phyloP scores from a whole-genome alignment of 2,329 filamentous ascomycete species.

The Arthroderma uncinatum region DNA sequence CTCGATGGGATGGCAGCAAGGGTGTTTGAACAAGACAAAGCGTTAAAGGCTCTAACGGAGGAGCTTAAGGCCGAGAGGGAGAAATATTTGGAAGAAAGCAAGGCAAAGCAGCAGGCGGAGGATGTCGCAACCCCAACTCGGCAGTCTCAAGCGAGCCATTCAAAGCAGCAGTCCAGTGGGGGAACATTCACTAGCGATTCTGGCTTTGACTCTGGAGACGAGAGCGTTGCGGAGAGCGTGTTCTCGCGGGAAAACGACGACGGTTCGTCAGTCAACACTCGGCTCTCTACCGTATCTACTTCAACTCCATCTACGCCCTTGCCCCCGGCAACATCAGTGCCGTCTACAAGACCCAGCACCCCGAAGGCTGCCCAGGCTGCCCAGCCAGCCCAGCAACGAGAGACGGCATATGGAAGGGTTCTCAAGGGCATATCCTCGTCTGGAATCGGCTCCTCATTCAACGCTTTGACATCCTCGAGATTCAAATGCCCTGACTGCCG shows the following conservation, averaged over 20 bases:
- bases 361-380: constrained; percentile 22
- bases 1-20: constrained; percentile 49
- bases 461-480: constrained; percentile 16
- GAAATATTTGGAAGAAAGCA: constrained; percentile 25
- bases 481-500: constrained; percentile 34
- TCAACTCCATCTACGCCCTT: constrained; percentile 18
- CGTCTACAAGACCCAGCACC: constrained; percentile 17
- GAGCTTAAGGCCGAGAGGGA: constrained; percentile 30
- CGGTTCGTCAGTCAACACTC: constrained; percentile 24
- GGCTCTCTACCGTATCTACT: constrained; percentile 27
- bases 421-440: constrained; percentile 32
- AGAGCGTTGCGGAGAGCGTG: constrained; percentile 40
- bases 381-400: constrained; percentile 18
- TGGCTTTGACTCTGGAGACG: constrained; percentile 49
- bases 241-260: constrained; percentile 33
- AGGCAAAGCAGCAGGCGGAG: neutral
- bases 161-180: constrained; percentile 23
- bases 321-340: neutral
- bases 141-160: constrained; percentile 13
- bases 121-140: neutral
- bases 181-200: constrained; percentile 42
- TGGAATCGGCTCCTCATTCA: constrained; percentile 24
- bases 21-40: constrained; percentile 45
- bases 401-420: constrained; percentile 35
- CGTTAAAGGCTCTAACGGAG: constrained; percentile 42